phyloP scores from a whole-genome alignment of 2,329 filamentous ascomycete species.

The Teratosphaeria zuluensis region DNA sequence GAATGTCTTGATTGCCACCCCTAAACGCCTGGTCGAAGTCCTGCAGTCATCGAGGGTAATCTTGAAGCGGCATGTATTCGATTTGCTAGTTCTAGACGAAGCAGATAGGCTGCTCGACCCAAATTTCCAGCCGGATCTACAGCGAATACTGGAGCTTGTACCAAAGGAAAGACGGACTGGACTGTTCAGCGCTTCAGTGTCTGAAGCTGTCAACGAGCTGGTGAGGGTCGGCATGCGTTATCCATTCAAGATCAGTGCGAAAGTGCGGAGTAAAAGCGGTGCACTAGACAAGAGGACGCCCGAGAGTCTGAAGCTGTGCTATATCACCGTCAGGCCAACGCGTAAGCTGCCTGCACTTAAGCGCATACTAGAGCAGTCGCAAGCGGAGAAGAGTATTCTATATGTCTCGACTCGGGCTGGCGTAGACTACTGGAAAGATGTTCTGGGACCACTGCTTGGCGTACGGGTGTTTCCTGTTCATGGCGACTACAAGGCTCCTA shows the following conservation, averaged over 20 bases:
- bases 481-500: constrained; percentile 81
- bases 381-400: constrained; percentile 74
- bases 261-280: constrained; percentile 67
- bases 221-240: constrained; percentile 87
- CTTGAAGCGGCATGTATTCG: constrained; percentile 47
- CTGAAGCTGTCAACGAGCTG: constrained; percentile 85
- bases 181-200: constrained; percentile 91
- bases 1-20: constrained; percentile 83
- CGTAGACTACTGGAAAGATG: constrained; percentile 84
- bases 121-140: constrained; percentile 85
- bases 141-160: constrained; percentile 70
- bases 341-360: constrained; percentile 71
- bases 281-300: constrained; percentile 80
- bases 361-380: constrained; percentile 52
- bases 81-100: constrained; percentile 87
- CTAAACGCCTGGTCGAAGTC: constrained; percentile 79
- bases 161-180: constrained; percentile 92
- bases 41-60: constrained; percentile 57
- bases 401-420: constrained; percentile 91
- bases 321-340: constrained; percentile 63
- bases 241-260: constrained; percentile 88
- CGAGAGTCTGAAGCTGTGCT: constrained; percentile 85
- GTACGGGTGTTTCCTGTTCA: constrained; percentile 73
- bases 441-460: constrained; percentile 62
- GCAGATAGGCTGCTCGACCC: constrained; percentile 86